Evolutionary conservation across 129 eudicot genomes (phyloP).

Genomic region (Heracleum sosnowskyi): DNA sequence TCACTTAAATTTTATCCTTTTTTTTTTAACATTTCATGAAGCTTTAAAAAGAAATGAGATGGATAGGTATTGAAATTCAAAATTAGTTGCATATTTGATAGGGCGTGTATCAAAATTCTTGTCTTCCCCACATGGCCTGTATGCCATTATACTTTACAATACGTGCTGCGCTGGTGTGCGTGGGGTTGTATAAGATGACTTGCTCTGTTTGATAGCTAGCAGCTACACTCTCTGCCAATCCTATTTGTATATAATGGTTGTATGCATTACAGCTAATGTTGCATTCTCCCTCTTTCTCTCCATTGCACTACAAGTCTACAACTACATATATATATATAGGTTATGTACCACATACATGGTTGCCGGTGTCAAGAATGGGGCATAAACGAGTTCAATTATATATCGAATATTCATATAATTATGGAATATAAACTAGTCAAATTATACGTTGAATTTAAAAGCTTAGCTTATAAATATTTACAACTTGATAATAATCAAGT

Average conservation of each 20-base stretch:
- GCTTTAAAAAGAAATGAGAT: too few relatives aligned
- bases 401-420: too few relatives aligned
- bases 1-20: too few relatives aligned
- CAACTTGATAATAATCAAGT: too few relatives aligned
- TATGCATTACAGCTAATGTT: slow-evolving; percentile 5
- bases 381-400: too few relatives aligned
- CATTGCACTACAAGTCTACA: not conserved
- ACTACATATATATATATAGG: too few relatives aligned
- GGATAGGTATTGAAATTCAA: too few relatives aligned
- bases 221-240: not conserved
- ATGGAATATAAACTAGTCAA: too few relatives aligned
- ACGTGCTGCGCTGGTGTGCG: not conserved
- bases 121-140: not conserved
- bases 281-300: not conserved
- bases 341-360: not conserved
- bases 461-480: too few relatives aligned
- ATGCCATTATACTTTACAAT: not conserved
- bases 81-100: not conserved
- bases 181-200: not conserved
- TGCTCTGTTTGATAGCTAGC: not conserved
- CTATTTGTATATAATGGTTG: not conserved
- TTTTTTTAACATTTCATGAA: too few relatives aligned
- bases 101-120: not conserved
- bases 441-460: too few relatives aligned
- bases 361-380: too few relatives aligned